Evolutionary conservation across 805 yeast genomes (phyloP).

Genomic region (Candida maesae): DNA sequence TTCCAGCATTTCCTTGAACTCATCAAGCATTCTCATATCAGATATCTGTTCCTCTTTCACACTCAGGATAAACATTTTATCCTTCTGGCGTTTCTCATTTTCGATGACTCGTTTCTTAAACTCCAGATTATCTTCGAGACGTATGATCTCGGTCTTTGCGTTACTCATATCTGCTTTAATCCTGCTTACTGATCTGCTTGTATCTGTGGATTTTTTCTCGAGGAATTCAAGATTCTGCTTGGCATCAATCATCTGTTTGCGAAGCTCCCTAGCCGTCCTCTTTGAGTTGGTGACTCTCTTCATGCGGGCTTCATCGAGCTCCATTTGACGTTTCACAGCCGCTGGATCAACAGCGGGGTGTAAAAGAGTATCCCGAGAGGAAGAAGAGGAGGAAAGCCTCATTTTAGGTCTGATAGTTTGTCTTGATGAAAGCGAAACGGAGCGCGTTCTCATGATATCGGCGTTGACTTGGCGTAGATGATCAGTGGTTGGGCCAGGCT

Average conservation of each 20-base stretch:
- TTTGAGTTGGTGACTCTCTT: conserved; percentile 12
- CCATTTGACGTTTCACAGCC: conserved; percentile 14
- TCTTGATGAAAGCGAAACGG: not conserved
- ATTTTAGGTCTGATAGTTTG: not conserved
- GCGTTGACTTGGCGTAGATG: not conserved
- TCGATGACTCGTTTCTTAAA: conserved; percentile 1
- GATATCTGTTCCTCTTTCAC: conserved; percentile 30
- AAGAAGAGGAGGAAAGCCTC: not conserved
- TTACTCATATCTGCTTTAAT: conserved; percentile 17
- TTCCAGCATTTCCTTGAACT: conserved; percentile 25
- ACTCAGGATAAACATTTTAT: conserved; percentile 14
- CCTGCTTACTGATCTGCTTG: conserved; percentile 3
- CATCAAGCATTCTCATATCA: conserved; percentile 31
- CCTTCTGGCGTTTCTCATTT: conserved; percentile 11
- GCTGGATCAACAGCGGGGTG: conserved; percentile 13
- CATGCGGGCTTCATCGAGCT: conserved; percentile 8
- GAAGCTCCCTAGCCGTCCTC: conserved; percentile 11
- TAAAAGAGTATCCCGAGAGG: not conserved
- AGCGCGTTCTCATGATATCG: not conserved
- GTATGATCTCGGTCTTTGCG: conserved; percentile 13
- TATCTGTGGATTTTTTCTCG: not conserved
- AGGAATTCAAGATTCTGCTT: conserved; percentile 7
- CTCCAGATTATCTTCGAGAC: conserved; percentile 14
- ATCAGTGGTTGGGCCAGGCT: not conserved
- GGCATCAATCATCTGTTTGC: conserved; percentile 8